Conservation (phyloP, 305 asterid species). For the Solanum hybrid region DNA sequence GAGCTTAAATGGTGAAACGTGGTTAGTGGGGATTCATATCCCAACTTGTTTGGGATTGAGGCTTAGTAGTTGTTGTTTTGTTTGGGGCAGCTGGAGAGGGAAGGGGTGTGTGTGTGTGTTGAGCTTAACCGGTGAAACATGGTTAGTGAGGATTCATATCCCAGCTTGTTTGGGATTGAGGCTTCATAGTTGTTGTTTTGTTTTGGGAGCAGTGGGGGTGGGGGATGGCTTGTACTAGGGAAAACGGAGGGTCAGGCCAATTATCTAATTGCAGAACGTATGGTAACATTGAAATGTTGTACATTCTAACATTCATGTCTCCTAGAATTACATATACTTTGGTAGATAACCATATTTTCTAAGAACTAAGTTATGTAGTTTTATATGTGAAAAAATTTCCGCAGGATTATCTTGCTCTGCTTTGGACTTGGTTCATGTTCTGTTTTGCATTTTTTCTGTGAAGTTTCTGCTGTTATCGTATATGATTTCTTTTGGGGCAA, state of each 20-base stretch:
- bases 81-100: not conserved
- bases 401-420: not conserved
- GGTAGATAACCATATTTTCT: not conserved
- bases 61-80: not conserved
- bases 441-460: not conserved
- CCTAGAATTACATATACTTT: not conserved
- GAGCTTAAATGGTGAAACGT: not conserved
- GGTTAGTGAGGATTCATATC: not conserved
- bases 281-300: not conserved
- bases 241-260: not conserved
- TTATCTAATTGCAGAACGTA: not conserved
- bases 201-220: not conserved
- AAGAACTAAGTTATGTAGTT: not conserved
- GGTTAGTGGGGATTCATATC: not conserved
- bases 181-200: not conserved
- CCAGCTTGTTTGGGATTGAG: not conserved
- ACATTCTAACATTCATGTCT: not conserved
- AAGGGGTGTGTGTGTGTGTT: not conserved
- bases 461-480: not conserved
- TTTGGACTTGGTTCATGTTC: not conserved
- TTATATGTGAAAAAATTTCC: not conserved
- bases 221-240: not conserved
- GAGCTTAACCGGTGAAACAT: not conserved
- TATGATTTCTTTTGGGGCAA: not conserved
- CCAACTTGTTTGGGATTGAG: not conserved